Percentiles rank a stretch among this genome's conserved stretches.
Conservation (phyloP, 169 alveolate species). For the Theileria sp. region DNA sequence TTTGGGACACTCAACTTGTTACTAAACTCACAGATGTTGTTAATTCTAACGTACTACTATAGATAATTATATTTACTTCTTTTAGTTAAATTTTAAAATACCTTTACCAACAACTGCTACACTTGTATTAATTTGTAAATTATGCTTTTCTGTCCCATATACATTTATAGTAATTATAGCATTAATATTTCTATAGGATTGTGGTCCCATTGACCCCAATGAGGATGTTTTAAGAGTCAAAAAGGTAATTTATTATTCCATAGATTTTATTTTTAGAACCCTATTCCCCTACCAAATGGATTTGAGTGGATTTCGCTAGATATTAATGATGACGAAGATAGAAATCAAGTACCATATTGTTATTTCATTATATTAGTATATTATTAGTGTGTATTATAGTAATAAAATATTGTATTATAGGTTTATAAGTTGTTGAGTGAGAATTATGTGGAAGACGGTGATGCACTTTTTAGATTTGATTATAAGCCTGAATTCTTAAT, state of each 20-base stretch:
- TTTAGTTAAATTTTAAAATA: too few relatives aligned
- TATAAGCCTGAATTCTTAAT: slow-evolving; percentile 90
- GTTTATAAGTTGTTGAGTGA: slow-evolving; percentile 86
- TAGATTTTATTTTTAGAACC: not conserved
- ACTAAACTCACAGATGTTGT: slow-evolving; percentile 83
- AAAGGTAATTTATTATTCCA: not conserved
- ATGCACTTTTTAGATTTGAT: slow-evolving; percentile 93
- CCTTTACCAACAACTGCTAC: not conserved
- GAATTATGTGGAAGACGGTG: slow-evolving; percentile 98
- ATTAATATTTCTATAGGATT: slow-evolving; percentile 19
- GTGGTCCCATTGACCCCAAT: slow-evolving; percentile 51
- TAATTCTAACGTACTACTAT: slow-evolving; percentile 36
- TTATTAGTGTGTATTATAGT: too few relatives aligned
- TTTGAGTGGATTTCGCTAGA: slow-evolving; percentile 91
- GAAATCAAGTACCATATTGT: slow-evolving; percentile 5
- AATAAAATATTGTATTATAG: slow-evolving; percentile 37
- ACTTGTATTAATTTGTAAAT: not conserved
- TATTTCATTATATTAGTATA: not conserved
- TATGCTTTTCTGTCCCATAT: not conserved
- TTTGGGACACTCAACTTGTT: slow-evolving; percentile 96
- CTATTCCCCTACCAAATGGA: slow-evolving; percentile 83
- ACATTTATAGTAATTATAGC: not conserved
- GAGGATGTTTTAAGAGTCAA: slow-evolving; percentile 22
- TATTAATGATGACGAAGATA: slow-evolving; percentile 76
- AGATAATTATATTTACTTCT: not conserved